Evolutionary conservation across 345 rosid genomes (phyloP), one percentile per base, ranked within the genome.

Genomic region (Anacardium occidentale): DNA sequence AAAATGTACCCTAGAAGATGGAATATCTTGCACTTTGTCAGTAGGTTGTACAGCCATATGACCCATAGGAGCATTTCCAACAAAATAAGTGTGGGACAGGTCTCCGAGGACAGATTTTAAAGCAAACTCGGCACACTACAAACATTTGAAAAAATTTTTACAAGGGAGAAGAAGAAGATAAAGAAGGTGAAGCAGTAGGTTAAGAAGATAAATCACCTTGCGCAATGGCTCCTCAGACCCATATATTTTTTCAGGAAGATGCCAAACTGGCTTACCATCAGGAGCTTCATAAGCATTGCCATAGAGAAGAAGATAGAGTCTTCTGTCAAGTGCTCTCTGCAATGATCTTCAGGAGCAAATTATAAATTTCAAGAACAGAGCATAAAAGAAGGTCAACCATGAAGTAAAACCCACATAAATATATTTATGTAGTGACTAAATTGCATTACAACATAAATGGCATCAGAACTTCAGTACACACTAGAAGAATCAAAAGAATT

Each of bases 21-120:
- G 79, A 71, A 62, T 32, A 53, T 84, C 88, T 17, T 78, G 83
- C 40, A 57, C 75, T 63, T 74, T 79, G 64, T 89, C 86, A 24
- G 71, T 60, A 60, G 83, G 84, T 70, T 84, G 79, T 2, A 85
- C 70, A 65, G 73, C 94, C 82, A 88, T 78, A 78, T 92, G 99
- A 72, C 93, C 99, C 94, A 89, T 94, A 40, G 98, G 98, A 78
- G 98, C 92, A 77, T 94, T 94, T 64, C 98, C 98, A 59, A 89
- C 98, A 81, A 94, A 94, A 78, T 90, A 94, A 17, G 98, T 90
- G 65, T 87, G 91, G 22, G 94, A 87, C 10, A 94, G 89, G 71
- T 88, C 91, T 54, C 97, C 98, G 45, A 92, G 55, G 47, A 90
- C 91, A 70, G 89, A 89, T 60, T 84, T 65, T 54, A 94, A 79